phyloP scores from a whole-genome alignment of 2,329 filamentous ascomycete genomes.

The Pestalotiopsis sp. region DNA sequence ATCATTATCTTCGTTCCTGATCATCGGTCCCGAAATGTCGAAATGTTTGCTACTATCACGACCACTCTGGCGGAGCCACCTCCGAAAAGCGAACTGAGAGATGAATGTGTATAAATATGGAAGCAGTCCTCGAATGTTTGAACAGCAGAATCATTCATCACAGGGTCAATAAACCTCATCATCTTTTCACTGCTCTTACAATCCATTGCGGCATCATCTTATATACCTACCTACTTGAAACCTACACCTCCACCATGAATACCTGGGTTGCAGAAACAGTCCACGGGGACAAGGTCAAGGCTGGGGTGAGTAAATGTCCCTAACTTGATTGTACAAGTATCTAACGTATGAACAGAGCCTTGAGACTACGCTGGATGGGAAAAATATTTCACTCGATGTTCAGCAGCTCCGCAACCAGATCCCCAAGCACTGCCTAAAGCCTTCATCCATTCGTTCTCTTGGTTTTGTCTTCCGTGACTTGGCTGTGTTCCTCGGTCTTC shows the following conservation, averaged over 20 bases:
- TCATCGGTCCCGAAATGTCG: too few relatives aligned
- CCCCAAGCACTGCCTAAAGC: constrained; percentile 62
- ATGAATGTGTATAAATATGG: too few relatives aligned
- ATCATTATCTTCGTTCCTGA: too few relatives aligned
- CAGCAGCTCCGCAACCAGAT: constrained; percentile 52
- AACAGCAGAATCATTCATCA: too few relatives aligned
- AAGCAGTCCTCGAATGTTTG: too few relatives aligned
- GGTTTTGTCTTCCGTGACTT: constrained; percentile 60
- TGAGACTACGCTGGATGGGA: constrained; percentile 13
- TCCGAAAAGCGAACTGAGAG: too few relatives aligned
- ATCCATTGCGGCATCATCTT: background rate
- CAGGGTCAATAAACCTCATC: too few relatives aligned
- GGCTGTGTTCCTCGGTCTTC: constrained; percentile 48
- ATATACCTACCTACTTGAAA: background rate
- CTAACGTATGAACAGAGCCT: constrained; percentile 13
- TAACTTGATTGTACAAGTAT: background rate
- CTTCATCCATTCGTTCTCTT: constrained; percentile 51
- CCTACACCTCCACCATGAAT: background rate
- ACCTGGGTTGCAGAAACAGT: constrained; percentile 20
- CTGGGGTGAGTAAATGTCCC: constrained; percentile 11
- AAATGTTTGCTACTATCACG: too few relatives aligned
- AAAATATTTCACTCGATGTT: constrained; percentile 35
- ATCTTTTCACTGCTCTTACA: too few relatives aligned
- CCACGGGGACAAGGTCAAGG: constrained; percentile 18
- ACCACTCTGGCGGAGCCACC: too few relatives aligned